Conservation (phyloP, 495 filamentous ascomycete genomes). For the Penicillium canescens region DNA sequence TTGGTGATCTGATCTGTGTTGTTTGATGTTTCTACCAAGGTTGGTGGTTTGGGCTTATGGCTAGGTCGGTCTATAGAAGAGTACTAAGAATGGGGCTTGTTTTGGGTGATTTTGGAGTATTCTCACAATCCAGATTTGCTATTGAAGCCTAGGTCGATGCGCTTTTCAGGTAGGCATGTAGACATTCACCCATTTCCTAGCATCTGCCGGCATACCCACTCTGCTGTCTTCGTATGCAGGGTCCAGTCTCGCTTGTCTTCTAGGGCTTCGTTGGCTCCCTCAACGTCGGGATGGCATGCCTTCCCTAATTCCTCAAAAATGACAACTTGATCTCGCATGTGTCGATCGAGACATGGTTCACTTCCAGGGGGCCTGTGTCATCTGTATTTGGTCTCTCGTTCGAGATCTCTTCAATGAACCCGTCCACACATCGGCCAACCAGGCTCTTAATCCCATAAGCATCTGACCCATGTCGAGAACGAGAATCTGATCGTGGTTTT, state of each 20-base stretch:
- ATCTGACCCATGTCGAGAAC: background rate
- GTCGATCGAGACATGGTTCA: constrained; percentile 59
- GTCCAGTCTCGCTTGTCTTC: constrained; percentile 53
- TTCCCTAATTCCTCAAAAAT: constrained; percentile 73
- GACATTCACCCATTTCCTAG: constrained; percentile 10
- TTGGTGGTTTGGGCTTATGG: too few species aligned
- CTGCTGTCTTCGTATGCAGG: constrained; percentile 69
- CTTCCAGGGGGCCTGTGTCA: background rate
- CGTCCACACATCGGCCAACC: constrained; percentile 51
- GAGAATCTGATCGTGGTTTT: background rate
- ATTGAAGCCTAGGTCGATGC: too few species aligned
- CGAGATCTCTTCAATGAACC: constrained; percentile 59
- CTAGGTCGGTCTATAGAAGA: too few species aligned
- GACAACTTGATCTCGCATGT: constrained; percentile 78
- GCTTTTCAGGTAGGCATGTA: too few species aligned
- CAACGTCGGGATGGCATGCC: constrained; percentile 8
- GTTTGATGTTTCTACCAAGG: too few species aligned
- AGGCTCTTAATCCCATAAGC: constrained; percentile 23
- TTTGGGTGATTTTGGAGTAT: too few species aligned
- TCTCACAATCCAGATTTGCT: too few species aligned
- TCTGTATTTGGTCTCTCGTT: background rate
- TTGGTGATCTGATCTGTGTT: too few species aligned
- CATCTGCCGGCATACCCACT: constrained; percentile 65
- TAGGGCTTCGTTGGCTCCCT: constrained; percentile 26
- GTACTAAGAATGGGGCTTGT: too few species aligned